phyloP scores from a whole-genome alignment of 257 asterid species.

The Nicotiana paniculata region DNA sequence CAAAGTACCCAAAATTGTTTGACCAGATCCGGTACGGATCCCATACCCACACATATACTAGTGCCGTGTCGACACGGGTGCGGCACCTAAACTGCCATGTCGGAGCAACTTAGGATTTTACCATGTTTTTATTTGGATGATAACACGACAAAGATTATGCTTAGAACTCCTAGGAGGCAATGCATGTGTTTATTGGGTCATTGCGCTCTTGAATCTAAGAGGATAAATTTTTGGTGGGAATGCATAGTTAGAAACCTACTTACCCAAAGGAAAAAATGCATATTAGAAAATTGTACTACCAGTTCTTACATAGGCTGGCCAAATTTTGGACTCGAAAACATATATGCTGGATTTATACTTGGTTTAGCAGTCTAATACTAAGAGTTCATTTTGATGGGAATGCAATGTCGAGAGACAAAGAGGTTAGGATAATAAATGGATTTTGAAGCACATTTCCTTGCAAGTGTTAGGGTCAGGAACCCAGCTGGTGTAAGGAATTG shows the following conservation, averaged over 20 bases:
- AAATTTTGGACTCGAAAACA: not conserved
- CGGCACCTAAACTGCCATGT: too few species aligned
- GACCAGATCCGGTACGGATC: too few species aligned
- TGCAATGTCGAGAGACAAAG: not conserved
- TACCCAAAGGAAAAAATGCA: not conserved
- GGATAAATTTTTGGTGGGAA: not conserved
- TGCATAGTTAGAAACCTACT: not conserved
- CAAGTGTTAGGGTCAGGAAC: not conserved
- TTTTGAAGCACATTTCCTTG: not conserved
- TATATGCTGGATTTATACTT: not conserved
- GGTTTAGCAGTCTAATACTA: not conserved
- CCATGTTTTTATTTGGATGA: not conserved
- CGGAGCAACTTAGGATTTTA: too few species aligned
- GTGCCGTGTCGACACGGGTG: too few species aligned
- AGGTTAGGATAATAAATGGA: not conserved
- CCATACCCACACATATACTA: too few species aligned
- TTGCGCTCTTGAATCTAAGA: not conserved
- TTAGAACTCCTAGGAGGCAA: not conserved
- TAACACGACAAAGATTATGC: not conserved
- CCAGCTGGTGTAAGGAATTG: too few species aligned
- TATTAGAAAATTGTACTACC: not conserved
- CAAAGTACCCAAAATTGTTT: too few species aligned
- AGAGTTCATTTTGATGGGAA: conserved; percentile 3
- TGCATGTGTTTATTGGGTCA: not conserved
- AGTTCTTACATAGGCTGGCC: not conserved